These are phyloP conservation scores for Podospora didyma DNA, from an alignment of 495 filamentous ascomycete genomes.

Conservation along the genomic window DNA sequence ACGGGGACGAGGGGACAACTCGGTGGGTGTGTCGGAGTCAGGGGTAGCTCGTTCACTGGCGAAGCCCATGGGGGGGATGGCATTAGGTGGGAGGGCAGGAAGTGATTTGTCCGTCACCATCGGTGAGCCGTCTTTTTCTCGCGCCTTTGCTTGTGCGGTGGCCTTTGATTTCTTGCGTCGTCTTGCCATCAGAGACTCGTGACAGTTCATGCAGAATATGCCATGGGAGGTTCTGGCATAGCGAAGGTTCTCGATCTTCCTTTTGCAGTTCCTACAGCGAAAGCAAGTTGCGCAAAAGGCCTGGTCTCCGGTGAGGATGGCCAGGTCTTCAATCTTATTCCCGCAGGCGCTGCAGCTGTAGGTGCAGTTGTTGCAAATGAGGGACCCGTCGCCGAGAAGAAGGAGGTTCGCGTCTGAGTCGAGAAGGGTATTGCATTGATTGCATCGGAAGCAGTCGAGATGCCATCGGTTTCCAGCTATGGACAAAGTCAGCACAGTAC, in stretches of 20 bases:
- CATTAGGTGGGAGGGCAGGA: constrained; percentile 81
- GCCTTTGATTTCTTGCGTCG: constrained; percentile 83
- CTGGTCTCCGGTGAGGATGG: constrained; percentile 96
- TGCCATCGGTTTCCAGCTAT: constrained; percentile 97
- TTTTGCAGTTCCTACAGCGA: constrained; percentile 95
- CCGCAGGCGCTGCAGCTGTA: constrained; percentile 97
- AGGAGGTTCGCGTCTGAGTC: constrained; percentile 98
- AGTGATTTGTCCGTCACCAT: constrained; percentile 89
- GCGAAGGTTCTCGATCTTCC: constrained; percentile 96
- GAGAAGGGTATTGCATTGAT: constrained; percentile 89
- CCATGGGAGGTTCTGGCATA: constrained; percentile 98
- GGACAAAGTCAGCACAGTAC: constrained; percentile 5
- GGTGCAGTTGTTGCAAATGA: constrained; percentile 99
- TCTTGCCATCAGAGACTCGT: constrained; percentile 96
- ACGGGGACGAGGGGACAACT: constrained; percentile 64
- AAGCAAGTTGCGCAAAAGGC: constrained; percentile 99
- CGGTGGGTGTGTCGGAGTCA: constrained; percentile 71
- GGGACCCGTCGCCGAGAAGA: constrained; percentile 91
- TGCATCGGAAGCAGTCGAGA: constrained; percentile 98
- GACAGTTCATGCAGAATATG: constrained; percentile 99
- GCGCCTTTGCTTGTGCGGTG: constrained; percentile 54
- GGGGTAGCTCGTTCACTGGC: constrained; percentile 65
- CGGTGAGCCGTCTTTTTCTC: constrained; percentile 55
- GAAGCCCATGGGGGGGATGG: constrained; percentile 55
- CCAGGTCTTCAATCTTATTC: constrained; percentile 97